These are phyloP conservation scores for Ensete glaucum DNA, from an alignment of 176 grass and related monocot species.

Conservation along the genomic window DNA sequence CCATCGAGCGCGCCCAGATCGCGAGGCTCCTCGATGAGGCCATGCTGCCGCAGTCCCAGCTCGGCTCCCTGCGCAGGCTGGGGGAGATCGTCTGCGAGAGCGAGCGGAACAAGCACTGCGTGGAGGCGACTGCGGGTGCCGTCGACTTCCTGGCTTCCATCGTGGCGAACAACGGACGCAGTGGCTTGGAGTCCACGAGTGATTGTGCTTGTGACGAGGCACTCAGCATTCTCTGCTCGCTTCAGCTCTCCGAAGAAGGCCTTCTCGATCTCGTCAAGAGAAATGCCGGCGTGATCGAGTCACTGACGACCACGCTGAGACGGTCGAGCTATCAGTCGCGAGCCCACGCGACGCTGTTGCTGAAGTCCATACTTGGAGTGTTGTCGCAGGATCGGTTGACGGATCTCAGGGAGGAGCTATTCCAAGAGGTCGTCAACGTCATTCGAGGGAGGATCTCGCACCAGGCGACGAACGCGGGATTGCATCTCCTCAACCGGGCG, in stretches of 20 bases:
- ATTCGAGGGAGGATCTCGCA: neutral
- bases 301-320: neutral
- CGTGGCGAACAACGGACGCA: neutral
- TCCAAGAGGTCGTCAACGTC: neutral
- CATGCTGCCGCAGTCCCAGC: neutral
- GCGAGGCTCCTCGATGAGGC: neutral
- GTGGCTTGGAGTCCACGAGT: neutral
- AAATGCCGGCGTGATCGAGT: neutral
- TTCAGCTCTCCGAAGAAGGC: neutral
- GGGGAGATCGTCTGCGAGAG: neutral
- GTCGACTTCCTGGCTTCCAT: neutral
- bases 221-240: neutral
- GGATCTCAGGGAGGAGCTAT: neutral
- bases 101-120: conserved; percentile 1
- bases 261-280: neutral
- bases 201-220: neutral
- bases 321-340: neutral
- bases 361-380: neutral
- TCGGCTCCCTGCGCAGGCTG: neutral
- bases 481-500: neutral
- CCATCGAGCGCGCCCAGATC: neutral
- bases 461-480: neutral
- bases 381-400: neutral
- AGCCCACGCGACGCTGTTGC: neutral
- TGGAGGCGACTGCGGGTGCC: neutral